phyloP scores from a whole-genome alignment of 495 filamentous ascomycete species.

The Neohortaea acidophila region DNA sequence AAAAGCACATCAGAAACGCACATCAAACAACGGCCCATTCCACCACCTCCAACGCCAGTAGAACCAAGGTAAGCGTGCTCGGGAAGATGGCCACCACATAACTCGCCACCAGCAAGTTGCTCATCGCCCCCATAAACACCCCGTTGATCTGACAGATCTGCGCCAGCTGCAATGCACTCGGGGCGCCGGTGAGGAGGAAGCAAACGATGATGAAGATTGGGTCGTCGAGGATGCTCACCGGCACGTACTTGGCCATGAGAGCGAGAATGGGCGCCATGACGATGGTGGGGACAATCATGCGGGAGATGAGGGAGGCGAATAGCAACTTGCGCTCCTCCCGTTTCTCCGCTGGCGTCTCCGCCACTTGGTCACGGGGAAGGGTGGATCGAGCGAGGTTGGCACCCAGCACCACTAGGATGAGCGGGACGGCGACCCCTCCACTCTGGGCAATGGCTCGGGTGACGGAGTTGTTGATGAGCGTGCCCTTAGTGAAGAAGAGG shows the following conservation, averaged over 20 bases:
- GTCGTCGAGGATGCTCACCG: slow-evolving; percentile 87
- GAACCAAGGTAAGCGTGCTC: slow-evolving; percentile 77
- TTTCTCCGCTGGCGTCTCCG: slow-evolving; percentile 33
- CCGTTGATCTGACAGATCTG: slow-evolving; percentile 98
- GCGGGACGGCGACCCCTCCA: slow-evolving; percentile 79
- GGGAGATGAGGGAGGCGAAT: slow-evolving; percentile 66
- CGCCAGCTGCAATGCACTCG: slow-evolving; percentile 83
- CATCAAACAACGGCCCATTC: slow-evolving; percentile 55
- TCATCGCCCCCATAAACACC: slow-evolving; percentile 88
- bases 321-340: slow-evolving; percentile 60
- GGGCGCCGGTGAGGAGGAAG: slow-evolving; percentile 87
- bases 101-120: slow-evolving; percentile 85
- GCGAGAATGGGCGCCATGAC: slow-evolving; percentile 91
- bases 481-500: slow-evolving; percentile 76
- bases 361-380: slow-evolving; percentile 39
- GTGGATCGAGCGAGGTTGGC: slow-evolving; percentile 62
- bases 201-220: slow-evolving; percentile 97
- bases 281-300: slow-evolving; percentile 83
- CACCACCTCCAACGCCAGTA: slow-evolving; percentile 81
- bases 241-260: slow-evolving; percentile 78
- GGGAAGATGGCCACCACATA: slow-evolving; percentile 96
- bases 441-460: slow-evolving; percentile 73
- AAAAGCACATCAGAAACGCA: no score
- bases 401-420: slow-evolving; percentile 92
- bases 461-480: slow-evolving; percentile 84